A percentile compares a stretch with the other conserved stretches of the same genome.
Conservation (phyloP, 2,329 filamentous ascomycete species). For the Monilinia polystroma region DNA sequence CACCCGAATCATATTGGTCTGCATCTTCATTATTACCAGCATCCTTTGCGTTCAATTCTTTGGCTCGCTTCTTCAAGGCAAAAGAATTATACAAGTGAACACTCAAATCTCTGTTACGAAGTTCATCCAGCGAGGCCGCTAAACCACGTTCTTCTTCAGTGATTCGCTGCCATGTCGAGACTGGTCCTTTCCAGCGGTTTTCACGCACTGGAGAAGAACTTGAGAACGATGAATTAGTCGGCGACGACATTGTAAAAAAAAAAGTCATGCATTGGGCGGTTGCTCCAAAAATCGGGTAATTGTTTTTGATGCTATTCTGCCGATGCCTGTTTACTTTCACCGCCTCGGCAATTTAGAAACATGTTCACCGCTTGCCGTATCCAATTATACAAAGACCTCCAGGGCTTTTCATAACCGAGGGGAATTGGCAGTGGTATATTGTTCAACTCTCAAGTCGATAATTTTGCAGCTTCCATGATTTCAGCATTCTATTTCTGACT, state of each 20-base stretch:
- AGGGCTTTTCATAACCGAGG: neutral
- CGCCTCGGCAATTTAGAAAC: neutral
- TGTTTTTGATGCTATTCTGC: neutral
- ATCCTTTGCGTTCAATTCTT: conserved; percentile 23
- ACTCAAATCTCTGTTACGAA: conserved; percentile 65
- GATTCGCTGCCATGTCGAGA: conserved; percentile 63
- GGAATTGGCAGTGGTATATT: neutral
- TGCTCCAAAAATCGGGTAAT: neutral
- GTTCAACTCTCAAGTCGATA: too few relatives aligned
- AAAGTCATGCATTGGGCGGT: neutral
- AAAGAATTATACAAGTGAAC: conserved; percentile 79
- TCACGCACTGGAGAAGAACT: conserved; percentile 47
- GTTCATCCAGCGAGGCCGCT: conserved; percentile 60
- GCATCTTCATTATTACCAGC: conserved; percentile 36
- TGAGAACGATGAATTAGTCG: conserved; percentile 13
- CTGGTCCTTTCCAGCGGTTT: conserved; percentile 70
- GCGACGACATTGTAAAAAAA: conserved; percentile 16
- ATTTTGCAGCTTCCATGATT: too few relatives aligned
- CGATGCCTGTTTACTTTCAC: neutral
- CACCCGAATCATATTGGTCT: conserved; percentile 27
- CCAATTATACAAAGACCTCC: neutral
- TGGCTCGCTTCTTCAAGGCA: conserved; percentile 57
- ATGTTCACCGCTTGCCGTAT: conserved; percentile 15
- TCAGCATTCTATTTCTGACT: too few relatives aligned
- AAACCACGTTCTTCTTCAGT: conserved; percentile 64